Base-by-base conservation (phyloP, 805 yeast genomes). In the Nakazawaea sp. region DNA sequence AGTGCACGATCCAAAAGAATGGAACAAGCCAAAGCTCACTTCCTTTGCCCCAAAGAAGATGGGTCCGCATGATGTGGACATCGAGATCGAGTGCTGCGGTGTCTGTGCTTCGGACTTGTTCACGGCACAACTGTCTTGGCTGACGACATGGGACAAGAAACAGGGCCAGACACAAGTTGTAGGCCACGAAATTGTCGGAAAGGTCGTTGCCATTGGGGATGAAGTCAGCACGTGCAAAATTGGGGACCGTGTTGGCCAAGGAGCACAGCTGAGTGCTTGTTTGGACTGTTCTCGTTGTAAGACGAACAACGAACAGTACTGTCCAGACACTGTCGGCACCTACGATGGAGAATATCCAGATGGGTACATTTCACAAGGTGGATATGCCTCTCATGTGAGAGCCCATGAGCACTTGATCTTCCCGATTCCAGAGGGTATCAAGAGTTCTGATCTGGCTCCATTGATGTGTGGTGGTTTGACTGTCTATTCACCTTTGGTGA, bases 91-190 rank as follows among this genome's bases (percentile, higher is more conserved):
- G 45, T 69, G 73, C 41, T 76, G 82, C 56, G 83, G 83, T 49
- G 62, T 80, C 9, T 80, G 88, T 60, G 88, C 85, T 15, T 68
- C 77, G 23, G 86, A 80, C 49, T 51, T 72, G 30, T 70, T 70
- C 56, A 64, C 72, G 19, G 64, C 73, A 30, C 56, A 58, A 38
- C 78, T 73, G 44, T 63, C 60, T 36, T 76, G 82, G 82, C 68
- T 62, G 35, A 47, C 56, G 13, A 21, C 15, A 9, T 39, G 42
- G 42, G 32, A 39, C 19, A 34, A 27, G 47, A 47, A 46, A 51
- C 56, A 30, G 17, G 30, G 30, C 16, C 43, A 53, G 40, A 61
- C 71, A 12, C 68, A 65, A 50, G 64, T 70, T 44, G 81, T 75
- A n/a, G 72, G 72, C 26, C 72, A 66, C 49, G 72, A 66, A 49